These are phyloP conservation scores for Aegle marmelos DNA, from an alignment of 345 rosid genomes.

Conservation along the genomic window DNA sequence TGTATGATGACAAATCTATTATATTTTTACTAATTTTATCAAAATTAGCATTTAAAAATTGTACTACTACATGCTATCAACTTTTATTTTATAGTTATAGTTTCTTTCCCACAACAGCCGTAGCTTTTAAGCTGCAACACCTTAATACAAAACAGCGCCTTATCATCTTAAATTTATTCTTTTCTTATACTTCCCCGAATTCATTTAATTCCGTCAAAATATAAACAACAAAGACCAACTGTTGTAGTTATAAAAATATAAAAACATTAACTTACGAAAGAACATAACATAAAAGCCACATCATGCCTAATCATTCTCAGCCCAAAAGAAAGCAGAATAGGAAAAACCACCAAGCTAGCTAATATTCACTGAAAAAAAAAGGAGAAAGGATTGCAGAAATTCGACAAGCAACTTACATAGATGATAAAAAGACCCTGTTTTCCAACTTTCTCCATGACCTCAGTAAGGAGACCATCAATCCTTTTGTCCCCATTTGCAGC, in stretches of 20 bases:
- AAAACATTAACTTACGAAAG: not conserved
- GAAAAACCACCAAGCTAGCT: not conserved
- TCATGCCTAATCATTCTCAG: not conserved
- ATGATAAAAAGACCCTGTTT: conserved; percentile 49
- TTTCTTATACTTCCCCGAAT: not conserved
- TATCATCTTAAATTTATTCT: not conserved
- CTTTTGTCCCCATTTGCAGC: conserved; percentile 52
- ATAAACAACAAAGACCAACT: not conserved
- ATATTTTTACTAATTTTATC: too few species aligned
- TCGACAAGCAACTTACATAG: conserved; percentile 20
- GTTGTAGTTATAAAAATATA: not conserved
- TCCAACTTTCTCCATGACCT: conserved; percentile 58
- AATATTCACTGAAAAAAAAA: too few species aligned
- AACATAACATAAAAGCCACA: not conserved
- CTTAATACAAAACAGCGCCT: too few species aligned
- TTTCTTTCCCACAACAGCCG: too few species aligned
- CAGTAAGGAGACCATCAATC: conserved; percentile 46
- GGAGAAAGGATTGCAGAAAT: not conserved
- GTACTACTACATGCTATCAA: too few species aligned
- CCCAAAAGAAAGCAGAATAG: not conserved
- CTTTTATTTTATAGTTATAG: too few species aligned
- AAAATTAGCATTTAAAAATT: too few species aligned
- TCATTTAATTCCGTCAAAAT: not conserved
- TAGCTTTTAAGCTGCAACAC: too few species aligned
- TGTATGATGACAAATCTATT: too few species aligned